These are phyloP conservation scores for Sicyos baderoa DNA, from an alignment of 306 rosid genomes.

Conservation along the genomic window DNA sequence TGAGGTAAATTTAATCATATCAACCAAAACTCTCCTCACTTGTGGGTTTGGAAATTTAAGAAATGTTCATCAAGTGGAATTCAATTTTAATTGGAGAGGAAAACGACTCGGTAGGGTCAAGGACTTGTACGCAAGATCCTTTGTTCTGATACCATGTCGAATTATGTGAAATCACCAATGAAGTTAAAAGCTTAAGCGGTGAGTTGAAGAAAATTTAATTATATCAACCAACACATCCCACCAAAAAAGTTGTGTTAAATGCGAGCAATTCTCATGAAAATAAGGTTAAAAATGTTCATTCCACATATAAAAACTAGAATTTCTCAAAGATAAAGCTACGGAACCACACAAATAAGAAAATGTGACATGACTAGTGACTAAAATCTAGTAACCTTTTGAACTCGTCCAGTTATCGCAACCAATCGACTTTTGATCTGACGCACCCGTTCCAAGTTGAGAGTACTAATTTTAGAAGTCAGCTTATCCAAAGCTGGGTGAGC, in stretches of 20 bases:
- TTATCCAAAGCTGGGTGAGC: conserved; percentile 98
- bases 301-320: not conserved
- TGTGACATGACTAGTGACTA: not conserved
- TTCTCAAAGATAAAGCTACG: not conserved
- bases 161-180: too few species aligned
- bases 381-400: conserved; percentile 54
- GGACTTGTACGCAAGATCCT: too few species aligned
- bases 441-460: conserved; percentile 89
- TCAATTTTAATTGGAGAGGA: too few species aligned
- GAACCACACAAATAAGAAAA: not conserved
- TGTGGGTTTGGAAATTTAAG: too few species aligned
- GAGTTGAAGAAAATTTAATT: too few species aligned
- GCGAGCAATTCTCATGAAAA: not conserved
- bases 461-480: conserved; percentile 90
- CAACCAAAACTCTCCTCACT: too few species aligned
- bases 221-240: not conserved
- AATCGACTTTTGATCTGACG: conserved; percentile 95
- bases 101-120: too few species aligned
- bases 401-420: conserved; percentile 94
- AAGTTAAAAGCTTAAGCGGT: too few species aligned
- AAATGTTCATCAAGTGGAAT: too few species aligned
- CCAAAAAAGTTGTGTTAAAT: not conserved
- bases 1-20: too few species aligned
- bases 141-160: too few species aligned
- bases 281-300: not conserved